A percentile compares a stretch with the other conserved stretches of the same genome.
phyloP scores from a whole-genome alignment of 495 filamentous ascomycete species.

The Podospora conica region DNA sequence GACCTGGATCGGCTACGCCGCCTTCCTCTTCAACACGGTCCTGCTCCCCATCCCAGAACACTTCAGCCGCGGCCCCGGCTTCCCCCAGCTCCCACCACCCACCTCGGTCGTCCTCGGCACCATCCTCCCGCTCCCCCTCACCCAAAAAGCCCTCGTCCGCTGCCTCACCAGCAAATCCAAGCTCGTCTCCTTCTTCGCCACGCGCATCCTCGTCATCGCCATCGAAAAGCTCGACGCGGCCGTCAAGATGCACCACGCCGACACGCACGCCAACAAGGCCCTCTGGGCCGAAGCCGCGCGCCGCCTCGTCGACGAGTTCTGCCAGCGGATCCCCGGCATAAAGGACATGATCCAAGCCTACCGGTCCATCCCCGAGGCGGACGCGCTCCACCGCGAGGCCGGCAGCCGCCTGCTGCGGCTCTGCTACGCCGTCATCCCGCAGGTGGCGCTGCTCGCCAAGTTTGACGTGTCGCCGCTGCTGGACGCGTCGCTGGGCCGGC shows the following conservation, averaged over 20 bases:
- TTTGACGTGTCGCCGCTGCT: slow-evolving; percentile 78
- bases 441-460: slow-evolving; percentile 70
- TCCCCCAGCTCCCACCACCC: slow-evolving; percentile 64
- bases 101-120: slow-evolving; percentile 71
- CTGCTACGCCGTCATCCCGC: slow-evolving; percentile 77
- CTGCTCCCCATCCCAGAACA: slow-evolving; percentile 63
- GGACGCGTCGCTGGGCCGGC: slow-evolving; percentile 53
- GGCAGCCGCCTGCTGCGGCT: slow-evolving; percentile 64
- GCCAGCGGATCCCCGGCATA: slow-evolving; percentile 67
- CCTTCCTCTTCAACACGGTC: slow-evolving; percentile 74
- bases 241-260: slow-evolving; percentile 47
- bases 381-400: slow-evolving; percentile 72
- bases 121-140: slow-evolving; percentile 78
- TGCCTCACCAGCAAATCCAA: slow-evolving; percentile 70
- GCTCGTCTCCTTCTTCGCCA: slow-evolving; percentile 74
- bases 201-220: slow-evolving; percentile 67
- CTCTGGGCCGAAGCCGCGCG: slow-evolving; percentile 61
- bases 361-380: slow-evolving; percentile 54
- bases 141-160: slow-evolving; percentile 63
- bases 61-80: slow-evolving; percentile 52
- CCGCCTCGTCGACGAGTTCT: slow-evolving; percentile 67
- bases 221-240: slow-evolving; percentile 69
- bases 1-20: slow-evolving; percentile 90
- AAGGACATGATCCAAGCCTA: slow-evolving; percentile 69
- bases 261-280: slow-evolving; percentile 33